Evolutionary conservation across 1,284 basidiomycete genomes (phyloP).

Genomic region (Quambalaria eucalypti): DNA sequence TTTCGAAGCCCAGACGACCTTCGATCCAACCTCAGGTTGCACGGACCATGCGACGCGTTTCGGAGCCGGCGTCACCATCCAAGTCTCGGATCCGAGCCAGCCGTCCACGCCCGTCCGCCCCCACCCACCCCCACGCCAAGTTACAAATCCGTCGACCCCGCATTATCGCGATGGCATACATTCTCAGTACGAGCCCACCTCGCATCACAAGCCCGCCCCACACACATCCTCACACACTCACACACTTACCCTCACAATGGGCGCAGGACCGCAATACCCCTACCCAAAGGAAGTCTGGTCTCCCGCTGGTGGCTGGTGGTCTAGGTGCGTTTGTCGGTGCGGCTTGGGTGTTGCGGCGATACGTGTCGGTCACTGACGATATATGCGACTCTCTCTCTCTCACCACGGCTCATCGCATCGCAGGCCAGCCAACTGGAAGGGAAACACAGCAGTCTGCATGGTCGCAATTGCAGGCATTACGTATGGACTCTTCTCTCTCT

Average conservation of each 20-base stretch:
- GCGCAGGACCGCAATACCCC: slow-evolving; percentile 51
- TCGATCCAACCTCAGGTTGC: background rate
- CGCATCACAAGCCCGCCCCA: too few species aligned
- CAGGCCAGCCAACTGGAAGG: slow-evolving; percentile 53
- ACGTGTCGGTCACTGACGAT: slow-evolving; percentile 50
- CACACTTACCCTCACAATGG: slow-evolving; percentile 8
- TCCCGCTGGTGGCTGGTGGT: slow-evolving; percentile 50
- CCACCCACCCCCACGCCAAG: too few species aligned
- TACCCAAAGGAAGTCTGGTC: slow-evolving; percentile 57
- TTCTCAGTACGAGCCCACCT: too few species aligned
- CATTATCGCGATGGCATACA: too few species aligned
- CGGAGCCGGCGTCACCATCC: too few species aligned
- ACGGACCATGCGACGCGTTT: background rate
- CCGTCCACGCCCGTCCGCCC: too few species aligned
- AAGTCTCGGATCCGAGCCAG: too few species aligned
- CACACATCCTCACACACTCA: too few species aligned
- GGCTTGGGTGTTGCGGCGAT: background rate
- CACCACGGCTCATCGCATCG: background rate
- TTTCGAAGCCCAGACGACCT: too few species aligned
- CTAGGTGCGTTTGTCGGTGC: slow-evolving; percentile 31
- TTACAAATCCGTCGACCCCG: too few species aligned
- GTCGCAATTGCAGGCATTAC: slow-evolving; percentile 50
- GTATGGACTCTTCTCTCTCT: slow-evolving; percentile 52
- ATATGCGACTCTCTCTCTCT: slow-evolving; percentile 29
- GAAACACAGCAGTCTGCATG: slow-evolving; percentile 51